Conservation (phyloP, 2,329 filamentous ascomycete genomes). For the Trichophyton mentagrophytes region DNA sequence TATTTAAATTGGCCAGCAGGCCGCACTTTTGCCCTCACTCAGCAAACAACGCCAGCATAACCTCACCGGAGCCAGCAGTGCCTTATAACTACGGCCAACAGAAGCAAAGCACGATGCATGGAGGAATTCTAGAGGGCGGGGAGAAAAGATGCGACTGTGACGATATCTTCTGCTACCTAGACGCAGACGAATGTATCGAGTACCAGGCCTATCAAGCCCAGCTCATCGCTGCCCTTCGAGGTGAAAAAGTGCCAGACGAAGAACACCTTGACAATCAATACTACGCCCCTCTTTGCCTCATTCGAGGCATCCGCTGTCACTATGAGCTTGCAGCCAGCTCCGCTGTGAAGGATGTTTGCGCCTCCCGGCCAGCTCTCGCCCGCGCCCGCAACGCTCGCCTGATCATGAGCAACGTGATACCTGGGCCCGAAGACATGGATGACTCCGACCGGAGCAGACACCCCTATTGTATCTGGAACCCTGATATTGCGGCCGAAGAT, state of each 20-base stretch:
- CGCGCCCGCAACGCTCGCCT: background rate
- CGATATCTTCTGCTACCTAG: too few relatives aligned
- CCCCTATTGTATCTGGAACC: conserved; percentile 36
- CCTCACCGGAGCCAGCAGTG: too few relatives aligned
- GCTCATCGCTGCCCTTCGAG: background rate
- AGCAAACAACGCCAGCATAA: background rate
- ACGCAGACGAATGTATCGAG: background rate
- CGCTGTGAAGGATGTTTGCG: background rate
- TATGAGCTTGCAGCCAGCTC: conserved; percentile 1
- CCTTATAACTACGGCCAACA: too few relatives aligned
- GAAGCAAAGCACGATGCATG: too few relatives aligned
- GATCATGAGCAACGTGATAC: conserved; percentile 4
- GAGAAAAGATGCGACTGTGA: too few relatives aligned
- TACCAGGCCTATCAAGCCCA: background rate
- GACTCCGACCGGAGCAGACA: conserved; percentile 1
- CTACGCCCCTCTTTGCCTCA: background rate
- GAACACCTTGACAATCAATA: background rate
- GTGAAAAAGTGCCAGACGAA: background rate
- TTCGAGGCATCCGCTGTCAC: conserved; percentile 4
- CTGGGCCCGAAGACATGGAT: background rate
- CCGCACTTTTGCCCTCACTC: background rate
- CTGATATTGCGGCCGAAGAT: conserved; percentile 25
- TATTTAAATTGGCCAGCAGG: background rate
- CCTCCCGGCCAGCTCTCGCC: background rate
- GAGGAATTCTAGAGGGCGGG: too few relatives aligned